Conservation (phyloP, 441 rosid species). For the Viola pubescens region DNA sequence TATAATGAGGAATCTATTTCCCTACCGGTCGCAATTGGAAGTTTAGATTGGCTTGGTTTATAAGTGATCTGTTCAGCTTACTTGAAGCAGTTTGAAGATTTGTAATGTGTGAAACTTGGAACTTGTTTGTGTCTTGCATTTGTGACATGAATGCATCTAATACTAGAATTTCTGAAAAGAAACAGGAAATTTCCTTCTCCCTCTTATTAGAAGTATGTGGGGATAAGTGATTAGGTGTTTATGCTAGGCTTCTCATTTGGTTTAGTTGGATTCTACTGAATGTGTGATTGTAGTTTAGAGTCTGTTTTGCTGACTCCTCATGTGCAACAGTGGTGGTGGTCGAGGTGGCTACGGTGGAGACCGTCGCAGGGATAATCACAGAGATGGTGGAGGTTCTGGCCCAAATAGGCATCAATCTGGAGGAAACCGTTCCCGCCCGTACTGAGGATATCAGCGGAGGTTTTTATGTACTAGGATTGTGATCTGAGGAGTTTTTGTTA, state of each 20-base stretch:
- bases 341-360: constrained; percentile 84
- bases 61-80: too few species aligned
- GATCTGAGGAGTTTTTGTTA: constrained; percentile 38
- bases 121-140: too few species aligned
- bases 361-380: constrained; percentile 61
- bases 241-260: not conserved
- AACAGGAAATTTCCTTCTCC: not conserved
- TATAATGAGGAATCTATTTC: too few species aligned
- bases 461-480: constrained; percentile 54
- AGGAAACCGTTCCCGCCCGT: constrained; percentile 93
- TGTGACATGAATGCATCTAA: too few species aligned
- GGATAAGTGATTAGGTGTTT: not conserved
- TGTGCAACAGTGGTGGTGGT: constrained; percentile 52
- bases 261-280: not conserved
- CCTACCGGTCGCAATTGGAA: too few species aligned
- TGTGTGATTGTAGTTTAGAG: not conserved
- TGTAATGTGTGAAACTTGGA: too few species aligned
- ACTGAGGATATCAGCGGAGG: constrained; percentile 38
- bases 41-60: too few species aligned
- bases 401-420: constrained; percentile 79
- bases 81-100: too few species aligned
- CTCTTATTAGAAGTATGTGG: not conserved
- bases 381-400: constrained; percentile 71
- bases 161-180: not conserved
- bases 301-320: constrained; percentile 2